Evolutionary conservation across 768 basidiomycete species (phyloP).

Genomic region (Hirschioporus abietinus): DNA sequence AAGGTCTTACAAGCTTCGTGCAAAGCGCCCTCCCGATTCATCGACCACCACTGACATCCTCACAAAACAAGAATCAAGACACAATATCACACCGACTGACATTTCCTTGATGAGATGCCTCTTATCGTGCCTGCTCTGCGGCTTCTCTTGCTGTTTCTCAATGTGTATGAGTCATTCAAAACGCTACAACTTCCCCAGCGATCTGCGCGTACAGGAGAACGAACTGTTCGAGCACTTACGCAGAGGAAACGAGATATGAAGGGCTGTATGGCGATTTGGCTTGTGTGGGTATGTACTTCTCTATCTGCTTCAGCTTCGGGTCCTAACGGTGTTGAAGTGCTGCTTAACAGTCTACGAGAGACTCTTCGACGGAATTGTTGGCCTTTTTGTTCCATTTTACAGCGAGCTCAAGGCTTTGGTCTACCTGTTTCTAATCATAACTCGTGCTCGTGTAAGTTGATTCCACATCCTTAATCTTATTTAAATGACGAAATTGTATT

Average conservation of each 20-base stretch:
- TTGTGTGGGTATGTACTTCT: conserved; percentile 64
- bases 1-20: neutral
- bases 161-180: conserved; percentile 83
- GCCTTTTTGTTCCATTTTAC: conserved; percentile 78
- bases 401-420: conserved; percentile 72
- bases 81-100: too few species aligned
- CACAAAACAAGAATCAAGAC: neutral
- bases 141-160: conserved; percentile 65
- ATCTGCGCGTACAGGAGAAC: conserved; percentile 47
- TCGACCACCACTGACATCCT: neutral
- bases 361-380: conserved; percentile 55
- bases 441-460: conserved; percentile 61
- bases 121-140: conserved; percentile 64
- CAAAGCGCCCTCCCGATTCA: neutral
- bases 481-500: conserved; percentile 6
- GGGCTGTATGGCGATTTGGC: conserved; percentile 78
- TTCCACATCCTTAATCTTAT: neutral
- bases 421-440: conserved; percentile 69
- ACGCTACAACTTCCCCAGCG: conserved; percentile 63
- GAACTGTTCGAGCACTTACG: conserved; percentile 60
- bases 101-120: conserved; percentile 41
- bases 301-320: conserved; percentile 5
- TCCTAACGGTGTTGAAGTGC: conserved; percentile 35
- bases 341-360: conserved; percentile 67
- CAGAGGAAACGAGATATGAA: conserved; percentile 84